These are phyloP conservation scores for Ettlia oleoabundans DNA, from an alignment of 139 green algal species.

Conservation along the genomic window DNA sequence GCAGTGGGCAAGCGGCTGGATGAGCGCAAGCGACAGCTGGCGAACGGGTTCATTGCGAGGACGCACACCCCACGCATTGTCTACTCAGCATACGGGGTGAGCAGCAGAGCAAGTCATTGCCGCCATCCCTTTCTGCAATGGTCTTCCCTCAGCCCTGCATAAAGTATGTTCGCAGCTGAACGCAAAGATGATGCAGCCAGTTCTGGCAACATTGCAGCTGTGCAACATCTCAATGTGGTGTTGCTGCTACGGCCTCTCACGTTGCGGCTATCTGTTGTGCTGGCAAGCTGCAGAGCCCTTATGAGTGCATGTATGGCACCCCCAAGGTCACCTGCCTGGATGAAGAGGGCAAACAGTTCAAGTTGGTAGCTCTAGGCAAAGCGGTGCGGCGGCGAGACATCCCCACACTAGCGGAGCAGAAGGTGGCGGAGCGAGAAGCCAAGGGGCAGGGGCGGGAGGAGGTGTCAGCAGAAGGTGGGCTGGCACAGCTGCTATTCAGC, in stretches of 20 bases:
- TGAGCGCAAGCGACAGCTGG: neutral
- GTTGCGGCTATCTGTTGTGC: neutral
- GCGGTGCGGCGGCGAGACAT: slow-evolving; percentile 25
- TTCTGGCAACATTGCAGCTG: no score
- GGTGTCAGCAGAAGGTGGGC: neutral
- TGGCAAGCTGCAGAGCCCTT: slow-evolving; percentile 11
- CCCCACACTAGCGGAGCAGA: slow-evolving; percentile 18
- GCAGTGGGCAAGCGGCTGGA: neutral
- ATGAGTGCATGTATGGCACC: slow-evolving; percentile 1
- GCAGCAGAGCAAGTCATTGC: neutral
- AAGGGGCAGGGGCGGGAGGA: neutral
- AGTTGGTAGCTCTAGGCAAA: neutral
- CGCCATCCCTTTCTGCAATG: neutral
- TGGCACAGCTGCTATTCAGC: neutral
- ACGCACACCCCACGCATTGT: neutral
- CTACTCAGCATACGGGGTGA: slow-evolving; percentile 33
- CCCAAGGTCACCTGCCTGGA: neutral
- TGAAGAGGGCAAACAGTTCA: neutral
- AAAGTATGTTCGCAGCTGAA: no score
- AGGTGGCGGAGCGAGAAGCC: neutral
- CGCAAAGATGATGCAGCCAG: no score
- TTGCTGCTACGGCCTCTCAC: no score
- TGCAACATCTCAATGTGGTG: no score
- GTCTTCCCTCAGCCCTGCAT: no score
- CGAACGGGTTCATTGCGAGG: neutral